Evolutionary conservation across 2,329 filamentous ascomycete species (phyloP).

Genomic region (Emmonsiellopsis sp.): DNA sequence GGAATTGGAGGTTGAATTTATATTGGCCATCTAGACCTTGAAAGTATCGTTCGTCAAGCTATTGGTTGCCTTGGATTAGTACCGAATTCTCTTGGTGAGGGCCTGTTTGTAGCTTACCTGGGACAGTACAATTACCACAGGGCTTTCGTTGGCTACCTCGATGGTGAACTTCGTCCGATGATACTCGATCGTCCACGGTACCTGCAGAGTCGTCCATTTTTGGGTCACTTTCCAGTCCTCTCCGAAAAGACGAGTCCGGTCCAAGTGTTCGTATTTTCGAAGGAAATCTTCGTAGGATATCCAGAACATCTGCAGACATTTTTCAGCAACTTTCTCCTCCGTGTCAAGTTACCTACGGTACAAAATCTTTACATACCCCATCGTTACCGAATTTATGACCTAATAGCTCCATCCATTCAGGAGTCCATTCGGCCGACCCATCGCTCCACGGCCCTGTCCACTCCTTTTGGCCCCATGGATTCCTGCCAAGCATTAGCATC

Average conservation of each 20-base stretch:
- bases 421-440: constrained; percentile 75
- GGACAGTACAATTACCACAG: constrained; percentile 50
- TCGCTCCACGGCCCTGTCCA: constrained; percentile 79
- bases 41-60: constrained; percentile 54
- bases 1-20: constrained; percentile 49
- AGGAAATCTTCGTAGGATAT: constrained; percentile 52
- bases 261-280: constrained; percentile 50
- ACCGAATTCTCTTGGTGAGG: not conserved
- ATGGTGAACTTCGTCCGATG: constrained; percentile 52
- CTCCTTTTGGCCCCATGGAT: constrained; percentile 73
- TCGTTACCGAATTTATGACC: constrained; percentile 69
- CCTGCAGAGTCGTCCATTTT: constrained; percentile 52
- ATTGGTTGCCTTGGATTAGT: constrained; percentile 10
- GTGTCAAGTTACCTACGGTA: not conserved
- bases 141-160: constrained; percentile 42
- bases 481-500: constrained; percentile 36
- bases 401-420: constrained; percentile 65
- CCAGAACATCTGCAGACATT: constrained; percentile 42
- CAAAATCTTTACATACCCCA: constrained; percentile 37
- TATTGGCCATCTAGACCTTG: constrained; percentile 50
- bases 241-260: constrained; percentile 53
- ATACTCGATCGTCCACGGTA: constrained; percentile 54
- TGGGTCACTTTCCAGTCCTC: constrained; percentile 53
- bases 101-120: constrained; percentile 29
- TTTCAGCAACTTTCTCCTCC: not conserved